Conservation (phyloP, 1,284 basidiomycete species). For the Apiotrichum domesticum region DNA sequence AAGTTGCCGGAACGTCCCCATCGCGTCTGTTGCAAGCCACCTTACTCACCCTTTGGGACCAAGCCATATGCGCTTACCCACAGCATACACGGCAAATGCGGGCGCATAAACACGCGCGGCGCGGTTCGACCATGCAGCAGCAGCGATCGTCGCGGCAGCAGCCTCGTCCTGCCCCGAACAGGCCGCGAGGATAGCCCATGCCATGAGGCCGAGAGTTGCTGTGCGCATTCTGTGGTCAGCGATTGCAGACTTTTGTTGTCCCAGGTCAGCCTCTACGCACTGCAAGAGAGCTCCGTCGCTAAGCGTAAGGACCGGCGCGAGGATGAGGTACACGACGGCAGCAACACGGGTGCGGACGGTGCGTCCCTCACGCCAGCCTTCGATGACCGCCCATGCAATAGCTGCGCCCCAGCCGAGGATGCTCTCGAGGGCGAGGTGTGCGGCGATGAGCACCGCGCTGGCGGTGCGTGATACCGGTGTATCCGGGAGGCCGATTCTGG, state of each 20-base stretch:
- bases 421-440: constrained; percentile 6
- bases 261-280: constrained; percentile 2
- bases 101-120: constrained; percentile 8
- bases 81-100: constrained; percentile 11
- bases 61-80: constrained; percentile 19
- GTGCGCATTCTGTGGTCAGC: constrained; percentile 9
- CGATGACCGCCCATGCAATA: constrained; percentile 11
- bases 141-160: constrained; percentile 7
- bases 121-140: constrained; percentile 1
- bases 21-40: too few relatives aligned
- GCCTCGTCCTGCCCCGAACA: constrained; percentile 9
- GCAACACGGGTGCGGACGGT: constrained; percentile 14
- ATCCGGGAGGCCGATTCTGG: background rate
- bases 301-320: constrained; percentile 10
- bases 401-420: constrained; percentile 11
- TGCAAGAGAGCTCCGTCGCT: constrained; percentile 6
- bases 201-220: constrained; percentile 8
- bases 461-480: background rate
- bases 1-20: too few relatives aligned
- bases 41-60: constrained; percentile 6
- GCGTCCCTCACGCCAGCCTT: constrained; percentile 15
- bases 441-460: background rate
- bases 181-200: constrained; percentile 14
- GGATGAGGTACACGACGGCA: constrained; percentile 10
- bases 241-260: background rate